These are phyloP conservation scores for Davidsoniella virescens DNA, from an alignment of 2,329 filamentous ascomycete species.

Conservation along the genomic window DNA sequence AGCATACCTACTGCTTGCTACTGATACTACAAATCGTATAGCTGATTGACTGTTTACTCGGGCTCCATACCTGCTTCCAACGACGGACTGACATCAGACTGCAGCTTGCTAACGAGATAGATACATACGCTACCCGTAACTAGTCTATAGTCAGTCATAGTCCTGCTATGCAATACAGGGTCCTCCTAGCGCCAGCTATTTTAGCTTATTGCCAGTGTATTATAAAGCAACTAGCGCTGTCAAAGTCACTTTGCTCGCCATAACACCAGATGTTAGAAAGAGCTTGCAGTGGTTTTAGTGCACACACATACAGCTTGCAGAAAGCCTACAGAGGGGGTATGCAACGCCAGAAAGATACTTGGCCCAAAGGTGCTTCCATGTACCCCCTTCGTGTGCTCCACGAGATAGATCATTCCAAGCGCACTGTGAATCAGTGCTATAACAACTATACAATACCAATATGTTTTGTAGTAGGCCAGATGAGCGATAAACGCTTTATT, in stretches of 20 bases:
- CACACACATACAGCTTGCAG: background rate
- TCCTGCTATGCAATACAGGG: background rate
- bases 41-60: too few species aligned
- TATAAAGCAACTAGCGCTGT: background rate
- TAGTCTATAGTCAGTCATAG: background rate
- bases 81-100: too few species aligned
- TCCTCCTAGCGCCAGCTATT: background rate
- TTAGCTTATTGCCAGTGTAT: background rate
- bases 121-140: background rate
- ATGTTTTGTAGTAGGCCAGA: too few species aligned
- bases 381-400: background rate
- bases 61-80: too few species aligned
- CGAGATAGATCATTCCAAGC: background rate
- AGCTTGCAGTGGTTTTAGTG: too few species aligned
- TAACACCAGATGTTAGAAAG: too few species aligned
- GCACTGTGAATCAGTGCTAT: background rate
- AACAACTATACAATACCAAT: too few species aligned
- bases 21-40: too few species aligned
- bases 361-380: background rate
- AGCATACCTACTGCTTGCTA: too few species aligned
- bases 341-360: background rate
- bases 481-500: background rate
- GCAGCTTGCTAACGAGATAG: too few species aligned
- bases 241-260: background rate
- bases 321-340: background rate